phyloP scores from a whole-genome alignment of 2,329 filamentous ascomycete genomes.

The Colletotrichum euphorbiae region DNA sequence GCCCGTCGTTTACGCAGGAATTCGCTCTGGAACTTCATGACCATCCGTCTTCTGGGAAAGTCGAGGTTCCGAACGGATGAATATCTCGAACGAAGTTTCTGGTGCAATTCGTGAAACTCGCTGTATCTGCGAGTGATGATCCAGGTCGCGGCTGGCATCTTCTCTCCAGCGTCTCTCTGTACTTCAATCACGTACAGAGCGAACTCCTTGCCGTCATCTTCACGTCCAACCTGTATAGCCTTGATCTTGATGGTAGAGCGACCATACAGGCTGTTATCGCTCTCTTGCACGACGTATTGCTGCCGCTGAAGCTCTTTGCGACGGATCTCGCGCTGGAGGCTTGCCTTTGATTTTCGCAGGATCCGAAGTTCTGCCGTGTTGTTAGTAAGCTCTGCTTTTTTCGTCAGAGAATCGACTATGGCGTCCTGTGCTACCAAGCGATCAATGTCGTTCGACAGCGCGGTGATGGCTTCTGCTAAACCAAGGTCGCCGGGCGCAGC shows the following conservation, averaged over 20 bases:
- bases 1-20: conserved; percentile 90
- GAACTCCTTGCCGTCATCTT: conserved; percentile 93
- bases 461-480: conserved; percentile 90
- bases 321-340: conserved; percentile 89
- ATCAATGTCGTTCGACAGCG: conserved; percentile 90
- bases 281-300: conserved; percentile 97
- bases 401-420: conserved; percentile 89
- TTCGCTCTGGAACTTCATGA: conserved; percentile 96
- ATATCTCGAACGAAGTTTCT: conserved; percentile 85
- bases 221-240: conserved; percentile 89
- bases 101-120: conserved; percentile 96
- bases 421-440: conserved; percentile 88
- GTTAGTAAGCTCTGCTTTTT: conserved; percentile 96
- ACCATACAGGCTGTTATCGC: conserved; percentile 95
- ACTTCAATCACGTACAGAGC: conserved; percentile 96
- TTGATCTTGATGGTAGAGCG: conserved; percentile 91
- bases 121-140: conserved; percentile 92
- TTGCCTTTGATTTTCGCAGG: conserved; percentile 91
- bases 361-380: conserved; percentile 95
- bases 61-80: conserved; percentile 89
- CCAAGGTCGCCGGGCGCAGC: conserved; percentile 95
- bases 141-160: conserved; percentile 98
- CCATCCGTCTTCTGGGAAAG: conserved; percentile 90
- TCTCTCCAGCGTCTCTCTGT: conserved; percentile 87
- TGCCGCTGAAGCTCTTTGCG: conserved; percentile 95